These are phyloP conservation scores for Trichoderma brevicompactum DNA, from an alignment of 2,329 filamentous ascomycete genomes.

Conservation along the genomic window DNA sequence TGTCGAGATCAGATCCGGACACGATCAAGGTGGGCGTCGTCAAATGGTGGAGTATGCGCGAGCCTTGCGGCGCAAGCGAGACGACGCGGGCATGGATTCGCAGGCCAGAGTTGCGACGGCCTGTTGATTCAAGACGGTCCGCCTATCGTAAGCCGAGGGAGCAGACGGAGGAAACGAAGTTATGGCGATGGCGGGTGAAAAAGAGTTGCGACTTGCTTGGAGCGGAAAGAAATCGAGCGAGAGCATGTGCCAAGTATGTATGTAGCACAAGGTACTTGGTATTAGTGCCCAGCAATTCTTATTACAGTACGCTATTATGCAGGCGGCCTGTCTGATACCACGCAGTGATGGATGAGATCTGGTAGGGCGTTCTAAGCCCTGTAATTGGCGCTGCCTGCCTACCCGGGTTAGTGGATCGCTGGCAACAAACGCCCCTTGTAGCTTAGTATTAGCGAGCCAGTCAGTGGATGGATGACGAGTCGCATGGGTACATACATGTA, in stretches of 20 bases:
- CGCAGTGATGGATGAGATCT: background rate
- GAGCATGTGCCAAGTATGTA: background rate
- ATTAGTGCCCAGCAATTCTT: background rate
- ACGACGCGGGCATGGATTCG: conserved; percentile 33
- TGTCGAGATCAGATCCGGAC: conserved; percentile 14
- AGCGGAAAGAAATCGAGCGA: background rate
- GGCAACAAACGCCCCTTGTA: background rate
- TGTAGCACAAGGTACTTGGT: background rate
- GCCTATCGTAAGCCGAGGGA: background rate
- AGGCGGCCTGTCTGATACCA: conserved; percentile 17
- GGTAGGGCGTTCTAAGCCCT: conserved; percentile 23
- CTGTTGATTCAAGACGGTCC: background rate
- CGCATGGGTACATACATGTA: conserved; percentile 1
- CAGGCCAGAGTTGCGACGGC: background rate
- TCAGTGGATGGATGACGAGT: conserved; percentile 5
- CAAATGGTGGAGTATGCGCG: conserved; percentile 29
- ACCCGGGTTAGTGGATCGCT: conserved; percentile 8
- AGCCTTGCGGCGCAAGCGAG: conserved; percentile 35
- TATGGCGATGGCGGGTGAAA: background rate
- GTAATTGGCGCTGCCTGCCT: conserved; percentile 16
- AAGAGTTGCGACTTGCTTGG: conserved; percentile 12
- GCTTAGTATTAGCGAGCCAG: too few species aligned
- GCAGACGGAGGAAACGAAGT: background rate
- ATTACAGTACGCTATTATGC: conserved; percentile 12
- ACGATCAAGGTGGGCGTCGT: conserved; percentile 15